phyloP scores from a whole-genome alignment of 2,329 filamentous ascomycete genomes.

The Trichoderma sp. region DNA sequence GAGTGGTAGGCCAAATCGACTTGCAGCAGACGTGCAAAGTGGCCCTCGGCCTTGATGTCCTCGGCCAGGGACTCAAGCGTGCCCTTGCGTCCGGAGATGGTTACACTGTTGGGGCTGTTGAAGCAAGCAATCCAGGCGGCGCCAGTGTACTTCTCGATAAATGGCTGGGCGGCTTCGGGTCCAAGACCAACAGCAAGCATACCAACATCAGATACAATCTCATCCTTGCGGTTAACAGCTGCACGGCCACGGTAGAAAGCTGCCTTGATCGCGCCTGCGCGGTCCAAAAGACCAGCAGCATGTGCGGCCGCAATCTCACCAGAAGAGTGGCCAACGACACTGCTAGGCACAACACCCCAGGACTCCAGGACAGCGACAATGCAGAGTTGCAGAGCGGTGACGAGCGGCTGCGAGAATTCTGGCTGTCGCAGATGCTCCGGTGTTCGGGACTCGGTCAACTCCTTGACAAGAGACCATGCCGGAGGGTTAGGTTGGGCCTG shows the following conservation, averaged over 20 bases:
- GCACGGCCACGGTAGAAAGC: neutral
- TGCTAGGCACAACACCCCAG: constrained; percentile 40
- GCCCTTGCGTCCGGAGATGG: neutral
- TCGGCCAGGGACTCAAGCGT: neutral
- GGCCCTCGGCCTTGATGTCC: neutral
- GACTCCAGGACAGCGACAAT: constrained; percentile 31
- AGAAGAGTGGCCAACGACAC: constrained; percentile 52
- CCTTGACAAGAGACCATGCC: neutral
- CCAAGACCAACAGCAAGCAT: constrained; percentile 5
- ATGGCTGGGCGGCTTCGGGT: neutral
- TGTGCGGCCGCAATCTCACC: constrained; percentile 57
- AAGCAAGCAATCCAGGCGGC: neutral
- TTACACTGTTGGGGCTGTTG: constrained; percentile 2
- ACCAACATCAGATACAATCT: neutral
- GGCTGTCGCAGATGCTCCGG: constrained; percentile 29
- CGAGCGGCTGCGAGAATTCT: constrained; percentile 38
- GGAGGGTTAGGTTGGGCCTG: neutral
- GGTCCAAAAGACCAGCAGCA: constrained; percentile 47
- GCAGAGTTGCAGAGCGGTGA: constrained; percentile 37
- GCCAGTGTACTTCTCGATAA: no score
- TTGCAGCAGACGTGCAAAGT: constrained; percentile 2
- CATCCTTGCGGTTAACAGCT: neutral
- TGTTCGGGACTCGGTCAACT: neutral
- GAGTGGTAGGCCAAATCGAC: constrained; percentile 19
- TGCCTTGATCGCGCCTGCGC: constrained; percentile 33